phyloP scores from a whole-genome alignment of 805 yeast species.

The Pichia membranifaciens region DNA sequence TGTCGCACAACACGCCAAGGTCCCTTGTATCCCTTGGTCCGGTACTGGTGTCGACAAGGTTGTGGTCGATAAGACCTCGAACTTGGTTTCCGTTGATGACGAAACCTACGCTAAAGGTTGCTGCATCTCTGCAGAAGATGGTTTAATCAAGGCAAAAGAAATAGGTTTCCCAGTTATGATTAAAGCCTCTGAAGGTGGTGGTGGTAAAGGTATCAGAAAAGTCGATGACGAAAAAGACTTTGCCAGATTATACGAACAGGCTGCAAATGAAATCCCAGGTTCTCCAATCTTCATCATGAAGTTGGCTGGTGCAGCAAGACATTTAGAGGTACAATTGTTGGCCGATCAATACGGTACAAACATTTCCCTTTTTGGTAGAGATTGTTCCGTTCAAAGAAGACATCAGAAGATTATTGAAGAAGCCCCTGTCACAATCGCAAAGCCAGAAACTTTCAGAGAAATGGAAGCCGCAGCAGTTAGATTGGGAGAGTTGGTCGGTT shows the following conservation, averaged over 20 bases:
- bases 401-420: conserved; percentile 99
- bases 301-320: conserved; percentile 96
- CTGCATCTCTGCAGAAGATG: conserved; percentile 80
- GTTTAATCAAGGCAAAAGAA: conserved; percentile 71
- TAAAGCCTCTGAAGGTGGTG: conserved; percentile 99
- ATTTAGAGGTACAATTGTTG: conserved; percentile 92
- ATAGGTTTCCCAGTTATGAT: conserved; percentile 99
- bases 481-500: conserved; percentile 93
- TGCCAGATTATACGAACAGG: conserved; percentile 74
- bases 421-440: conserved; percentile 97
- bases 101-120: conserved; percentile 85
- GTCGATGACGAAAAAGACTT: conserved; percentile 84
- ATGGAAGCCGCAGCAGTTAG: conserved; percentile 99
- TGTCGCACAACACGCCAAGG: conserved; percentile 97
- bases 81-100: conserved; percentile 84
- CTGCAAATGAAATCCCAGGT: conserved; percentile 96
- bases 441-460: conserved; percentile 70
- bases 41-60: conserved; percentile 96
- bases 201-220: conserved; percentile 99
- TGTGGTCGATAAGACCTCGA: conserved; percentile 55
- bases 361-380: conserved; percentile 96
- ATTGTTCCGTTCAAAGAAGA: conserved; percentile 99
- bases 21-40: conserved; percentile 99
- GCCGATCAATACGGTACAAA: conserved; percentile 99
- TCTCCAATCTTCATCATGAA: conserved; percentile 98